phyloP scores from a whole-genome alignment of 768 basidiomycete genomes.

The Mycena floridula region DNA sequence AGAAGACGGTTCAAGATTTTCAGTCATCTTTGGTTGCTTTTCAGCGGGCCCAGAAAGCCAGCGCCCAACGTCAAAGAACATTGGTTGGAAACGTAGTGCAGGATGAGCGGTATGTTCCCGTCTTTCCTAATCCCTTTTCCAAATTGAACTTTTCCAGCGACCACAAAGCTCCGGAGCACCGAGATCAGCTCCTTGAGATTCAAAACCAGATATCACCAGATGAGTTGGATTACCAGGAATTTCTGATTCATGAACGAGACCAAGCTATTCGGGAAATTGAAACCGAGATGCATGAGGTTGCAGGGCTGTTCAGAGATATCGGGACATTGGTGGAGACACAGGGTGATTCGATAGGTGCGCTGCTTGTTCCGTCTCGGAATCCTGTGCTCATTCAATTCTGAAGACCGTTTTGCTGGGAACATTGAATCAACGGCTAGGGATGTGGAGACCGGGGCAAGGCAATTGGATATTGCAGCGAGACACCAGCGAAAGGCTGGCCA shows the following conservation, averaged over 20 bases:
- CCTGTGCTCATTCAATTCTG: background rate
- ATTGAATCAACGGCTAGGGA: constrained; percentile 82
- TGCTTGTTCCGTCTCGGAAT: background rate
- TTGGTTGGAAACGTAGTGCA: constrained; percentile 88
- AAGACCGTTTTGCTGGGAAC: constrained; percentile 95
- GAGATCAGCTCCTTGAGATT: constrained; percentile 61
- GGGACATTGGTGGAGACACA: constrained; percentile 94
- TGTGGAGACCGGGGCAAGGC: constrained; percentile 76
- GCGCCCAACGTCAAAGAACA: constrained; percentile 83
- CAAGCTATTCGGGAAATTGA: constrained; percentile 95
- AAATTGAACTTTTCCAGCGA: constrained; percentile 10
- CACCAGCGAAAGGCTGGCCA: constrained; percentile 94
- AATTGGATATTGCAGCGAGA: constrained; percentile 83
- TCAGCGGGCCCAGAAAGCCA: constrained; percentile 85
- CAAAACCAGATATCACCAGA: constrained; percentile 76
- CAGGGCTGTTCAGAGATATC: constrained; percentile 94
- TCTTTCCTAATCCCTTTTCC: background rate
- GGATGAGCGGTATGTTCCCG: constrained; percentile 35
- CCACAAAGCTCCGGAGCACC: constrained; percentile 46
- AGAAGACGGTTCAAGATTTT: constrained; percentile 92
- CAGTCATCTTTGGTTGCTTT: constrained; percentile 89
- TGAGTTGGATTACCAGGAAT: constrained; percentile 94
- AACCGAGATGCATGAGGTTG: constrained; percentile 90
- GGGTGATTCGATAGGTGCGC: constrained; percentile 86
- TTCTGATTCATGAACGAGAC: constrained; percentile 90